Base-by-base conservation (phyloP, 768 basidiomycete species). In the Serendipita indica region DNA sequence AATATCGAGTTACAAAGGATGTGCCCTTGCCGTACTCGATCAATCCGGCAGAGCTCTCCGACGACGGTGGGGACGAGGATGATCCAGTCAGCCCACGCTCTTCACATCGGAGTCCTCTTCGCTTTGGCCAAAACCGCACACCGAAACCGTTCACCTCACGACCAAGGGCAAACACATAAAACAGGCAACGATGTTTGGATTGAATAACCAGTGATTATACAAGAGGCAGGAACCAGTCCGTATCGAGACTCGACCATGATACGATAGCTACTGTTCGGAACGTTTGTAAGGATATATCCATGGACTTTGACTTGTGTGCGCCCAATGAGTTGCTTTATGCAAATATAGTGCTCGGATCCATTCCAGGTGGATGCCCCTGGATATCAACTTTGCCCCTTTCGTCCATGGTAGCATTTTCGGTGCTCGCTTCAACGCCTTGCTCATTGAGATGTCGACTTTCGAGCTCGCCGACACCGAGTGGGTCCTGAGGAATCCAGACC, bases 1-100 rank as follows among this genome's bases (percentile, higher is more conserved):
- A 91, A 64, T 94, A 89, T 68, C 88, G 91, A 22, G 81, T 87
- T 39, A 89, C 86, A 1, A 76, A 84, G 25, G 90, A 96, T 65
- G 81, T 90, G 13, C 86, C 89, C 0, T 70, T 96, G 33, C 90
- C 89, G 1, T 94, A 93, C 68, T 67, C 72, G 1, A 71, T 83
- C 57, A 78, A 83, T 45, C 69, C 71, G 2, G 59, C 63, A 30
- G 65, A 63, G 3, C 66, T 72, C 43, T 76, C 79, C 45, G 72
- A 71, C 32, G 70, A 69, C 14, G 66, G 64, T 22, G 77, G 75
- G 22, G 75, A 77, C 14, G 76, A 73, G 3, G 72, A 71, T 10
- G 76, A 77, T 10, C 20, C 22, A 27, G 35, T 37, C 35, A 10
- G 35, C 10, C n/a, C 35, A 10, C 22, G 22, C 22, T 33, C 32